Evolutionary conservation across 179 eudicot species (phyloP).

Genomic region (Gypsophila paniculata): DNA sequence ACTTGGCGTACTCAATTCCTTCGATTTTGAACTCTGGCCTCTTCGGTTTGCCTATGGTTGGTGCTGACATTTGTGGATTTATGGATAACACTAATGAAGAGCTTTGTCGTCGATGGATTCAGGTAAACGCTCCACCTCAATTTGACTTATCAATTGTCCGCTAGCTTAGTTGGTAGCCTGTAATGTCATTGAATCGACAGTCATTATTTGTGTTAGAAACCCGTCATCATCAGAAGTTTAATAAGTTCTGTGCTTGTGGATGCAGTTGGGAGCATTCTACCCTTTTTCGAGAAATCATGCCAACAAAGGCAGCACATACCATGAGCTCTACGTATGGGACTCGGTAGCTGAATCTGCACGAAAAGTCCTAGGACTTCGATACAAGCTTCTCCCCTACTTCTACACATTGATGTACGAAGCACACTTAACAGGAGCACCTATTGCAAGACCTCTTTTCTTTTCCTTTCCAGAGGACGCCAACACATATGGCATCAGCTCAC

Average conservation of each 20-base stretch:
- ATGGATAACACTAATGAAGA: slow-evolving; percentile 44
- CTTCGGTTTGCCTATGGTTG: slow-evolving; percentile 56
- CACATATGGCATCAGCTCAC: slow-evolving; percentile 52
- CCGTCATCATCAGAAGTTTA: no score
- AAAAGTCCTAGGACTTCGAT: slow-evolving; percentile 67
- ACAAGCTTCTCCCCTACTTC: slow-evolving; percentile 64
- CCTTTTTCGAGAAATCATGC: slow-evolving; percentile 78
- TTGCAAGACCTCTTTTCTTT: slow-evolving; percentile 74
- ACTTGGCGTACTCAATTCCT: slow-evolving; percentile 45
- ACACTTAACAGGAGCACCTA: slow-evolving; percentile 54
- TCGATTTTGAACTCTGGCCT: slow-evolving; percentile 42
- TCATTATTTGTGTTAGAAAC: no score
- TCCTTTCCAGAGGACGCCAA: slow-evolving; percentile 55
- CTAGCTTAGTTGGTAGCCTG: no score
- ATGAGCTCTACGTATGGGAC: slow-evolving; percentile 75
- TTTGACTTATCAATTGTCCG: no score
- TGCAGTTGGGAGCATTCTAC: slow-evolving; percentile 79
- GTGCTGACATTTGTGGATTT: slow-evolving; percentile 58
- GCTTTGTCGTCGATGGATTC: slow-evolving; percentile 51
- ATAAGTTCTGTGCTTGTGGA: not conserved
- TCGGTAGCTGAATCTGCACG: slow-evolving; percentile 62
- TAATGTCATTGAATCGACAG: no score
- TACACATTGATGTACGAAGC: slow-evolving; percentile 68
- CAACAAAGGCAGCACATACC: slow-evolving; percentile 23
- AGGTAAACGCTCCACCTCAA: slow-evolving; percentile 25